phyloP scores from a whole-genome alignment of 2,329 filamentous ascomycete species.

The Madurella mycetomatis region DNA sequence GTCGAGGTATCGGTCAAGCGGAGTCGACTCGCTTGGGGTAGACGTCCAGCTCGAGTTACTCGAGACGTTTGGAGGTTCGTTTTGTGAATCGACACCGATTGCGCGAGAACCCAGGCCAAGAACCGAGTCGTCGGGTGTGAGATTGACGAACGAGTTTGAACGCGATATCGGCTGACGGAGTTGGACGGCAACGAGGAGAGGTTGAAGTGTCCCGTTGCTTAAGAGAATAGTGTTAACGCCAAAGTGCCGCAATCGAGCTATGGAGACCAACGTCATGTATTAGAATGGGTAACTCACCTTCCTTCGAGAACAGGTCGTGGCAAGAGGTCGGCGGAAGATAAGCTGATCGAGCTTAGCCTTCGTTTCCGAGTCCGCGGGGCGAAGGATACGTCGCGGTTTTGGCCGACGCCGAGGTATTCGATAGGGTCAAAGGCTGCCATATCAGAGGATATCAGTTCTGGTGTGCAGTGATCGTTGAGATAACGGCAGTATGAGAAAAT shows the following conservation, averaged over 20 bases:
- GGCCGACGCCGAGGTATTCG: conserved; percentile 10
- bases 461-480: too few relatives aligned
- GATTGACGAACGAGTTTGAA: background rate
- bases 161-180: background rate
- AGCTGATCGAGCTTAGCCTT: conserved; percentile 1
- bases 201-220: too few relatives aligned
- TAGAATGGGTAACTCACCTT: background rate
- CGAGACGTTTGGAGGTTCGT: conserved; percentile 2
- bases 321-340: background rate
- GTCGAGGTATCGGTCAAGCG: conserved; percentile 2
- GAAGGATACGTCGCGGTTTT: conserved; percentile 1
- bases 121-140: conserved; percentile 4
- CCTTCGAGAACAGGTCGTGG: background rate
- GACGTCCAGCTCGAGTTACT: background rate
- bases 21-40: background rate
- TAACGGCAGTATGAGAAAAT: too few relatives aligned
- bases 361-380: background rate
- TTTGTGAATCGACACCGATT: background rate
- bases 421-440: conserved; percentile 11
- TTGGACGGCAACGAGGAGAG: too few relatives aligned
- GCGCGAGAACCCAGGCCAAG: background rate
- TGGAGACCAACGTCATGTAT: background rate
- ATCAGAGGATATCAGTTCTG: background rate
- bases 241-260: background rate
- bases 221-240: too few relatives aligned